Evolutionary conservation across 257 asterid genomes (phyloP).

Genomic region (Primulina tabacum): DNA sequence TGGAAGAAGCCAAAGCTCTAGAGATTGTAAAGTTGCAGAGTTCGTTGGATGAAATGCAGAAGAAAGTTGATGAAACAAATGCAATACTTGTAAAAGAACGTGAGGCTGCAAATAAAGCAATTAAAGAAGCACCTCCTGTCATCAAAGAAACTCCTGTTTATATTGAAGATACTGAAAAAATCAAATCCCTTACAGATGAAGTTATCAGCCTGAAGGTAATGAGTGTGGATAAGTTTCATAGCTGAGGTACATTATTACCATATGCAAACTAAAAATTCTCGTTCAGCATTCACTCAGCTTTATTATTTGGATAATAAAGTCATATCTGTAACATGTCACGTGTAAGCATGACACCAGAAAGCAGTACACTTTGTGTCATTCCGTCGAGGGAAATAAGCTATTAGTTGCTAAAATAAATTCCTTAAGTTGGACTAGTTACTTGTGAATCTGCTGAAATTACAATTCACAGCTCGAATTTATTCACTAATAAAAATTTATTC

Average conservation of each 20-base stretch:
- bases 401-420: neutral
- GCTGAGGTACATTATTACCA: constrained; percentile 6
- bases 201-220: constrained; percentile 67
- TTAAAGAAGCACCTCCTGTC: constrained; percentile 95
- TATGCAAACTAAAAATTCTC: constrained; percentile 8
- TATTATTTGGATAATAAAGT: constrained; percentile 12
- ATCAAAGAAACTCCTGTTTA: constrained; percentile 84
- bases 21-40: constrained; percentile 71
- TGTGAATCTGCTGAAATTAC: neutral
- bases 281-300: constrained; percentile 8
- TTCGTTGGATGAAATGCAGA: constrained; percentile 66
- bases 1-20: constrained; percentile 86
- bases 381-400: constrained; percentile 12
- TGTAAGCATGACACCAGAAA: neutral
- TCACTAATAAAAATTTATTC: neutral
- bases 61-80: constrained; percentile 74
- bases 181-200: constrained; percentile 72
- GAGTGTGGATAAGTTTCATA: constrained; percentile 22
- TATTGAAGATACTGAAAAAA: constrained; percentile 79
- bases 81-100: constrained; percentile 64
- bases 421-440: neutral
- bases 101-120: constrained; percentile 85
- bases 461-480: neutral
- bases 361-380: neutral
- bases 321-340: constrained; percentile 10